A percentile compares a stretch with the other conserved stretches of the same genome.
These are phyloP conservation scores for Graphilbum sp. DNA, from an alignment of 2,329 filamentous ascomycete genomes.

Conservation along the genomic window DNA sequence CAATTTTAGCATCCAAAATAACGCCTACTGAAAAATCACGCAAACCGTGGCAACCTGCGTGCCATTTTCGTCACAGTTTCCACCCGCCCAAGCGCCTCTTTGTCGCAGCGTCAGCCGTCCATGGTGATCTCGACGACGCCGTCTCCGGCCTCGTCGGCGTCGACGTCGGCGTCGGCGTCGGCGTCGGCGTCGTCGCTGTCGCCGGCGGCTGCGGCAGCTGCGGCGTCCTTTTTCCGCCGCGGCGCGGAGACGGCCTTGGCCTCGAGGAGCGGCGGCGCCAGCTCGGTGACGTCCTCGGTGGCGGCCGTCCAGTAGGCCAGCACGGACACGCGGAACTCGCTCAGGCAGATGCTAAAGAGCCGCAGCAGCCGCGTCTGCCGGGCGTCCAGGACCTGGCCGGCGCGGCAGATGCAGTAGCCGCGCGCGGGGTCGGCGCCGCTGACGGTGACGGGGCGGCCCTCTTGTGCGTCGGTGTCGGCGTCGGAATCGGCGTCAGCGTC, in stretches of 20 bases:
- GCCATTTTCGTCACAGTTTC: too few species aligned
- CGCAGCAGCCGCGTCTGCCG: constrained; percentile 88
- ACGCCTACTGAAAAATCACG: too few species aligned
- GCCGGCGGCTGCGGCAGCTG: background rate
- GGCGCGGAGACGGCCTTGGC: background rate
- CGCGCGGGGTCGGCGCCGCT: constrained; percentile 11
- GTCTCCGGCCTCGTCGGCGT: too few species aligned
- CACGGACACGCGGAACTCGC: constrained; percentile 74
- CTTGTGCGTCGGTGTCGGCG: constrained; percentile 5
- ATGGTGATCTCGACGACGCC: too few species aligned
- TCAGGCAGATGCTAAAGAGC: constrained; percentile 78
- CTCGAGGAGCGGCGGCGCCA: constrained; percentile 13
- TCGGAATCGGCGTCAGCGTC: too few species aligned
- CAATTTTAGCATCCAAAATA: too few species aligned
- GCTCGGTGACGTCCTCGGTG: constrained; percentile 41
- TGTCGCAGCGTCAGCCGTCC: too few species aligned
- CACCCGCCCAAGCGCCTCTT: too few species aligned
- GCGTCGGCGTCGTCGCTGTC: background rate
- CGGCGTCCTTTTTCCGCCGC: background rate
- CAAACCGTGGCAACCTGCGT: too few species aligned
- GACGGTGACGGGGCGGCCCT: constrained; percentile 31
- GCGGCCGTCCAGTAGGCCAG: constrained; percentile 56
- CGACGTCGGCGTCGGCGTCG: too few species aligned
- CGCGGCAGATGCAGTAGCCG: constrained; percentile 65
- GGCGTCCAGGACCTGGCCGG: constrained; percentile 73